Percentiles rank a stretch among this genome's conserved stretches.
These are phyloP conservation scores for Sugiyamaella neomexicana DNA, from an alignment of 1,139 yeast genomes.

Conservation along the genomic window DNA sequence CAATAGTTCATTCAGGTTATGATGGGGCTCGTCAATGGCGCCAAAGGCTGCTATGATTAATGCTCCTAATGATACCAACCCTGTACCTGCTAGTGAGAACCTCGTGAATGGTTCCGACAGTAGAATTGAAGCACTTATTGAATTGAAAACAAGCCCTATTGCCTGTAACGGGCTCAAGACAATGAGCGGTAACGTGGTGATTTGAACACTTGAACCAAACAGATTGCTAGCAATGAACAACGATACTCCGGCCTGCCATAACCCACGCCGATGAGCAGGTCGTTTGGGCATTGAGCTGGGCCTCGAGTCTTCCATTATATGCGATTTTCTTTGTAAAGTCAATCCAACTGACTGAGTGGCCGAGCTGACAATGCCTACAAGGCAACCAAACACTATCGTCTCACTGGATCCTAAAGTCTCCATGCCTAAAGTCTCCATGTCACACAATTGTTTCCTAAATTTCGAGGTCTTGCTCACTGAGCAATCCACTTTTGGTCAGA, in stretches of 20 bases:
- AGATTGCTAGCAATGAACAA: conserved; percentile 73
- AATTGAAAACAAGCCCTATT: conserved; percentile 84
- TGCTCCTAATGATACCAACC: conserved; percentile 72
- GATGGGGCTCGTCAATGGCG: conserved; percentile 53
- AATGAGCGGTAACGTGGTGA: conserved; percentile 79
- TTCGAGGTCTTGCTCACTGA: too few relatives aligned
- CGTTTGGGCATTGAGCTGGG: conserved; percentile 35
- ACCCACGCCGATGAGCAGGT: conserved; percentile 55
- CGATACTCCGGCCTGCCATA: conserved; percentile 76
- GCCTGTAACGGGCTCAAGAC: conserved; percentile 83
- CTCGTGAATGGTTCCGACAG: conserved; percentile 67
- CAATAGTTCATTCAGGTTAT: conserved; percentile 49
- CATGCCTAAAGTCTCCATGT: conserved; percentile 9
- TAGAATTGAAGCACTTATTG: conserved; percentile 67
- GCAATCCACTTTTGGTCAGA: too few relatives aligned
- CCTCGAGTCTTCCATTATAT: conserved; percentile 40
- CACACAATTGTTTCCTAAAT: neutral
- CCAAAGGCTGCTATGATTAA: conserved; percentile 79
- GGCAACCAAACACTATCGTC: conserved; percentile 54
- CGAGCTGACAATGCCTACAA: conserved; percentile 74
- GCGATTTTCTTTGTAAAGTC: conserved; percentile 81
- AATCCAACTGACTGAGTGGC: conserved; percentile 83
- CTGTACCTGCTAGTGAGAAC: conserved; percentile 62
- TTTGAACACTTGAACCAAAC: conserved; percentile 79
- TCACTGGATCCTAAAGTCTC: conserved; percentile 24